Evolutionary conservation across 352 stramenopile species (phyloP), one percentile per base, ranked within the genome.

Genomic region (Elongisporangium prolatum): DNA sequence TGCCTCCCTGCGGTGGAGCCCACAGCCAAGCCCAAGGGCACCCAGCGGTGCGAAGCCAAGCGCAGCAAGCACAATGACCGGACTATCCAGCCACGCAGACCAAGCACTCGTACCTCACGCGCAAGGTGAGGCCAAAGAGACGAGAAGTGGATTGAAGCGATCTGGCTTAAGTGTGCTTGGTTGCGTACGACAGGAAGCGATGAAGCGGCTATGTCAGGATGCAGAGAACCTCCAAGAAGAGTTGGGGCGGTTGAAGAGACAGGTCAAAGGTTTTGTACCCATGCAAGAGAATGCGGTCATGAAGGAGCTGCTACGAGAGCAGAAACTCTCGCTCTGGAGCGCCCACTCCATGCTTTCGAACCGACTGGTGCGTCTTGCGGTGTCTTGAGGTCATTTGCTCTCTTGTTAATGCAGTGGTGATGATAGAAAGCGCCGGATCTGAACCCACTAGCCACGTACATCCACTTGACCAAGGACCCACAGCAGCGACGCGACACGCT

Each of bases 381-480:
- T 40, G 51, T 8, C 0, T 48, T 0, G 25, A 22, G 24, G 40
- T 16, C 38, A 17, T 3, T 44, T 20, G 16, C 16, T 24, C 5
- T 7, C 50, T 22, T 16, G 2, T 4, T 34, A 59, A 13, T 48
- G 6, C 24, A 9, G 37, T 48, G 28, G 28, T 13, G 52, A 21
- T 47, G 74, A 21, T 61, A 77, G 48, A 70, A 62, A 50, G 13
- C 57, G 13, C 59, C 63, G 14, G 17, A 59, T 20, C 51, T 82
- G 25, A 54, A 71, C 50, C 72, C 70, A 17, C 78, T 69, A 6
- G 60, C 71, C 54, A 74, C 63, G 37, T 67, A 52, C 21, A 75
- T 82, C 50, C 59, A 57, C 18, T 59, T 82, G n/a, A 63, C 67
- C 10, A 52, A 6, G 6, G 69, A 79, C 56, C 60, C 57, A 48